Conservation (phyloP, 176 grass and related monocot species). For the Coix lacrymajobi region DNA sequence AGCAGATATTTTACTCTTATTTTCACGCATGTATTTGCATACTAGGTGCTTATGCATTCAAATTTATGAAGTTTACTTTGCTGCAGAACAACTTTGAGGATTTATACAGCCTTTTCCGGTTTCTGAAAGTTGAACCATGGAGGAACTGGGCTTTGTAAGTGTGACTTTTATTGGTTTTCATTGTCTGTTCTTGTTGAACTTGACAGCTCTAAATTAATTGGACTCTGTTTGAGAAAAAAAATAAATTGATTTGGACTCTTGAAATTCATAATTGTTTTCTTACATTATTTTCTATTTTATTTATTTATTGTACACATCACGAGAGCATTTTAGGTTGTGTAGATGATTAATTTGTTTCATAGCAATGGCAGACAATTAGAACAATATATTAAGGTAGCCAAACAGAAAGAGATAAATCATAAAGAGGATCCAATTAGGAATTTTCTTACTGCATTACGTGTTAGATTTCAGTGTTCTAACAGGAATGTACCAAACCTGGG, state of each 20-base stretch:
- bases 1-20: not conserved
- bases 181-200: not conserved
- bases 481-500: not conserved
- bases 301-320: not conserved
- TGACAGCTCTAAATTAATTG: not conserved
- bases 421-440: not conserved
- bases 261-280: not conserved
- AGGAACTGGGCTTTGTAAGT: conserved; percentile 86
- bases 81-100: conserved; percentile 92
- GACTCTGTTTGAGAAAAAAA: not conserved
- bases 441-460: not conserved
- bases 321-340: not conserved
- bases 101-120: conserved; percentile 92
- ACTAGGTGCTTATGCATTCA: conserved; percentile 15
- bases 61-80: conserved; percentile 24
- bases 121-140: conserved; percentile 94
- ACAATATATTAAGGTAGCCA: not conserved
- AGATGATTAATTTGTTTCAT: not conserved
- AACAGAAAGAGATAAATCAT: not conserved
- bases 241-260: not conserved
- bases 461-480: not conserved
- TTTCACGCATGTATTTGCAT: conserved; percentile 13
- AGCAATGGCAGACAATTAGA: not conserved
- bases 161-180: conserved; percentile 13
- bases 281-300: not conserved